Conservation (phyloP, 192 early-diverging fungal species). For the Coemansia sp. region DNA sequence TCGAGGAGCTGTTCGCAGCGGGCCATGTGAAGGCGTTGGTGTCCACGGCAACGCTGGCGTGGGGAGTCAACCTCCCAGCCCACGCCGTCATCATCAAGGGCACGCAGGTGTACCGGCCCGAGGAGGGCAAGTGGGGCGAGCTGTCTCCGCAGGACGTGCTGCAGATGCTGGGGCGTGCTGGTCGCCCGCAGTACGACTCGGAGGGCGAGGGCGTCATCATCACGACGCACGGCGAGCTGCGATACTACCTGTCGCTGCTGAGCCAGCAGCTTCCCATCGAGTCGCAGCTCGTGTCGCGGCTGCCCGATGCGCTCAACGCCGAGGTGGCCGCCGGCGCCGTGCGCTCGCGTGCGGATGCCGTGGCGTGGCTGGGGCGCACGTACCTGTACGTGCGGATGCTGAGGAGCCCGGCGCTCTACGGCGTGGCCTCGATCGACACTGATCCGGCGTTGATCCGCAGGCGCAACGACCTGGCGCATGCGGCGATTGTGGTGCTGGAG, state of each 20-base stretch:
- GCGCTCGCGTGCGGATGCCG: constrained; percentile 89
- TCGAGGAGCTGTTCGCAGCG: constrained; percentile 92
- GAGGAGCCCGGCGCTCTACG: constrained; percentile 85
- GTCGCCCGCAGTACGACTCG: constrained; percentile 95
- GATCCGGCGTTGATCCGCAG: constrained; percentile 79
- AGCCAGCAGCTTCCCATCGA: constrained; percentile 98
- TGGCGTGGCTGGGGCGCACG: constrained; percentile 93
- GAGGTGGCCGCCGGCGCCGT: constrained; percentile 95
- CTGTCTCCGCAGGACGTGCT: constrained; percentile 94
- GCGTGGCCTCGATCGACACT: constrained; percentile 64
- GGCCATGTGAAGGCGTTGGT: constrained; percentile 91
- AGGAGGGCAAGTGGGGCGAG: constrained; percentile 95
- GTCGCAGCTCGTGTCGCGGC: constrained; percentile 83
- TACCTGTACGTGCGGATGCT: constrained; percentile 98
- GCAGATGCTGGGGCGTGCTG: constrained; percentile 98
- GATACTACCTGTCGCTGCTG: constrained; percentile 93
- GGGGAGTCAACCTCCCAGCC: constrained; percentile 99
- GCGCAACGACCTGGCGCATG: constrained; percentile 87
- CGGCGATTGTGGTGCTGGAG: constrained; percentile 83
- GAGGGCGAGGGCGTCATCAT: constrained; percentile 97
- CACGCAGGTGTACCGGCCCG: constrained; percentile 95
- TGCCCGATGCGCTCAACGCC: constrained; percentile 94
- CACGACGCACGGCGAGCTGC: constrained; percentile 87
- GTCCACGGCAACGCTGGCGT: constrained; percentile 96
- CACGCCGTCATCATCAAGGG: constrained; percentile 99